A percentile compares a stretch with the other conserved stretches of the same genome.
Evolutionary conservation across 345 rosid species (phyloP).

Genomic region (Syzygium oleosum): DNA sequence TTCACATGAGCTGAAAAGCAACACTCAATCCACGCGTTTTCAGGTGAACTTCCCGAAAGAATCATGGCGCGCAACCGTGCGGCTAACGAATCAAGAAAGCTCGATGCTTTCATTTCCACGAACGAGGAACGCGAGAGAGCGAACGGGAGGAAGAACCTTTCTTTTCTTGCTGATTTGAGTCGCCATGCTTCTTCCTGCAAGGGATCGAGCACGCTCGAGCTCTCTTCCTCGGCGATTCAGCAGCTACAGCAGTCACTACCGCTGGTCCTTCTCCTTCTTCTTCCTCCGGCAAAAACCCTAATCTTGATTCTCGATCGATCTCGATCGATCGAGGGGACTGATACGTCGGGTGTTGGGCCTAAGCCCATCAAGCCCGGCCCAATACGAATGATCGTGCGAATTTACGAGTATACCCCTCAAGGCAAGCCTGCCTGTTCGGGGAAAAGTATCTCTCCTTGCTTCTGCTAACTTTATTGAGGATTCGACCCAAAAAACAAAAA

Average conservation of each 20-base stretch:
- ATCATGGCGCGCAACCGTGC: background rate
- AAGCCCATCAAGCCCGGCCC: background rate
- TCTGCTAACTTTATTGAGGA: background rate
- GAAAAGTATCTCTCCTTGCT: background rate
- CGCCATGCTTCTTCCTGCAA: constrained; percentile 3
- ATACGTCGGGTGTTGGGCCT: background rate
- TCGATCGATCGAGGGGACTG: background rate
- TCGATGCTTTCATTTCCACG: background rate
- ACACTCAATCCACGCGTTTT: background rate
- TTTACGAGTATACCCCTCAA: background rate
- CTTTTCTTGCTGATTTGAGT: constrained; percentile 17
- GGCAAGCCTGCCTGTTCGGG: background rate
- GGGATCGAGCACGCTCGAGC: background rate
- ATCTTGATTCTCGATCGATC: background rate
- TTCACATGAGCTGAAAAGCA: background rate
- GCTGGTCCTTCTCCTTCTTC: background rate
- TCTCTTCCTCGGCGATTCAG: background rate
- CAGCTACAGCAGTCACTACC: background rate
- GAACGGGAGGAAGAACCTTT: background rate
- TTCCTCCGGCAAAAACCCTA: background rate
- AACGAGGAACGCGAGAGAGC: background rate
- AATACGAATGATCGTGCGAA: background rate
- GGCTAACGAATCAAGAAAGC: background rate
- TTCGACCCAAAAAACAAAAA: background rate
- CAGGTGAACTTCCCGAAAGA: background rate